phyloP scores from a whole-genome alignment of 1,284 basidiomycete genomes.

The Cryptococcus sp. region DNA sequence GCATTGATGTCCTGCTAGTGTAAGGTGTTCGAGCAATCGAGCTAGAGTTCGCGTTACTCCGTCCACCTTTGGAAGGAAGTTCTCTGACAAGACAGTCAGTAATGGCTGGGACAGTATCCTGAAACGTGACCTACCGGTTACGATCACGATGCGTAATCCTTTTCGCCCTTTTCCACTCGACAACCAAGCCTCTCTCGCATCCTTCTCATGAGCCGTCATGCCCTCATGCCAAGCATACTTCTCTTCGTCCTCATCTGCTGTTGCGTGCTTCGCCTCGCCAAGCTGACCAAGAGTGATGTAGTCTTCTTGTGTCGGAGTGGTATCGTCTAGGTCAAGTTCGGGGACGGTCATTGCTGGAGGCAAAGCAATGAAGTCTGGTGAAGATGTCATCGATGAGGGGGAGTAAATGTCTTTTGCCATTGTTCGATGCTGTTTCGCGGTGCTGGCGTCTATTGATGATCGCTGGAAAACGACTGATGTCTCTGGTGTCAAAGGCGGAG shows the following conservation, averaged over 20 bases:
- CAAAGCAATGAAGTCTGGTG: conserved; percentile 12
- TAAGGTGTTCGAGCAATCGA: conserved; percentile 59
- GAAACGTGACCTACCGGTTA: conserved; percentile 38
- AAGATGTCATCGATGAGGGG: background rate
- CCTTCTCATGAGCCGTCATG: conserved; percentile 35
- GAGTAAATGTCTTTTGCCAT: background rate
- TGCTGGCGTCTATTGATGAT: background rate
- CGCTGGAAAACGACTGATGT: conserved; percentile 15
- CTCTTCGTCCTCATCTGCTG: conserved; percentile 1
- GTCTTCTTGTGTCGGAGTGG: background rate
- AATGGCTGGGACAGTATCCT: background rate
- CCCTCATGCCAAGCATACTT: conserved; percentile 33
- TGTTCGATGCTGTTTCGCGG: background rate
- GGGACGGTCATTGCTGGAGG: conserved; percentile 22
- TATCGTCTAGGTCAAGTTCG: conserved; percentile 18
- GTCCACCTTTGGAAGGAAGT: conserved; percentile 61
- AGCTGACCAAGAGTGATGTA: background rate
- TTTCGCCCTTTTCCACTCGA: conserved; percentile 32
- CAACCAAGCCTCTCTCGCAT: conserved; percentile 41
- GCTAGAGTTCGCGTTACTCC: conserved; percentile 61
- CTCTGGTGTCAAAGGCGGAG: conserved; percentile 41
- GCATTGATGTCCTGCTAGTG: conserved; percentile 59
- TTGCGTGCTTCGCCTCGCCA: background rate
- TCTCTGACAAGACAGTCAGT: conserved; percentile 48
- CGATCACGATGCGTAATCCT: conserved; percentile 49